Conservation (phyloP, 2,329 filamentous ascomycete genomes). For the Curvularia sp. region DNA sequence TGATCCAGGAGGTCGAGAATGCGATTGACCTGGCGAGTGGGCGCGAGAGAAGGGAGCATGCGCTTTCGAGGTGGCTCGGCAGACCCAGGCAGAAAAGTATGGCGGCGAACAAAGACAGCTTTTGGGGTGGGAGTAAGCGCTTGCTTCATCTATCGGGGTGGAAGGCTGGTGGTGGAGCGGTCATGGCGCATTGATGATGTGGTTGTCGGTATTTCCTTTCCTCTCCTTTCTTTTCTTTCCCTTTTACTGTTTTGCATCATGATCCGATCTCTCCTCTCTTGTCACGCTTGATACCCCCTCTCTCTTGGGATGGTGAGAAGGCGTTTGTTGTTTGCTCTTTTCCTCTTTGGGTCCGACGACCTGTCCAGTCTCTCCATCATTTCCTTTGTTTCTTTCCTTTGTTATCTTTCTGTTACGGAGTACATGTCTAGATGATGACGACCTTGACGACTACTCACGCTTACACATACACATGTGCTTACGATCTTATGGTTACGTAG, state of each 20-base stretch:
- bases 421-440: background rate
- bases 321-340: slow-evolving; percentile 1
- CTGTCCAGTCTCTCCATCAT: slow-evolving; percentile 7
- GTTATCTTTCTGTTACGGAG: background rate
- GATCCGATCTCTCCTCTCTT: background rate
- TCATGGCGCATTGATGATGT: slow-evolving; percentile 10
- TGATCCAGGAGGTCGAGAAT: slow-evolving; percentile 43
- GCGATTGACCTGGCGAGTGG: slow-evolving; percentile 36
- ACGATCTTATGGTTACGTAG: slow-evolving; percentile 4
- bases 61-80: slow-evolving; percentile 45
- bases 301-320: background rate
- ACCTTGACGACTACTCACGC: slow-evolving; percentile 6
- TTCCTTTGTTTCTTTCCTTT: slow-evolving; percentile 3
- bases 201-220: background rate
- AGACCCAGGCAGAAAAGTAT: slow-evolving; percentile 25
- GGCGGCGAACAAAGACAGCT: slow-evolving; percentile 43
- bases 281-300: slow-evolving; percentile 1
- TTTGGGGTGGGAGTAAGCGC: slow-evolving; percentile 40
- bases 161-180: slow-evolving; percentile 6
- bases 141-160: slow-evolving; percentile 15
- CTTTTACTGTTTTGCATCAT: background rate
- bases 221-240: background rate
- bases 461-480: background rate
- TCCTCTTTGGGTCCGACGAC: background rate
- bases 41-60: slow-evolving; percentile 30